Conservation (phyloP, 768 basidiomycete species). For the Boletus bicolor region DNA sequence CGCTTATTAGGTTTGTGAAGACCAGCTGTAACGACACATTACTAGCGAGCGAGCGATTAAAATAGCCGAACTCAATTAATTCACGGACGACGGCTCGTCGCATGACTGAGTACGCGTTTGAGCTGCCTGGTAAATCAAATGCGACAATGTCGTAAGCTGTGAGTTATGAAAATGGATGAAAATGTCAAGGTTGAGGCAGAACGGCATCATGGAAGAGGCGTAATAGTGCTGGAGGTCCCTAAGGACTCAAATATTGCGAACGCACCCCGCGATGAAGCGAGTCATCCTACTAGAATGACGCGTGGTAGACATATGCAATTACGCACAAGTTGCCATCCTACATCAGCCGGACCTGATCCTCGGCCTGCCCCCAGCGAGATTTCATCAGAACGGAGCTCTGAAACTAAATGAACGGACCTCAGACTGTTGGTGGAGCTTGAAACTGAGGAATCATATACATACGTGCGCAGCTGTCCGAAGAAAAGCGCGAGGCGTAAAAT, state of each 20-base stretch:
- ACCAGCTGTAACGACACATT: slow-evolving; percentile 26
- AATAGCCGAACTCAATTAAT: slow-evolving; percentile 36
- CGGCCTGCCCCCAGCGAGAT: slow-evolving; percentile 30
- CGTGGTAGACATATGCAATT: slow-evolving; percentile 27
- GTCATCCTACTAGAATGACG: slow-evolving; percentile 11
- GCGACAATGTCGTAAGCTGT: slow-evolving; percentile 25
- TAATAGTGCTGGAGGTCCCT: slow-evolving; percentile 25
- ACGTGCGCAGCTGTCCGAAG: slow-evolving; percentile 16
- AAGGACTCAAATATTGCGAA: too few species aligned
- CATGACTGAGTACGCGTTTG: slow-evolving; percentile 25
- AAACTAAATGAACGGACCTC: slow-evolving; percentile 29
- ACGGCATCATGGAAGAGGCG: slow-evolving; percentile 27
- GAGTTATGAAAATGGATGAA: slow-evolving; percentile 29
- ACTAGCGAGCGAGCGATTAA: slow-evolving; percentile 26
- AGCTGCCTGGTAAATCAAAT: slow-evolving; percentile 32
- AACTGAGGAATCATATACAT: slow-evolving; percentile 27
- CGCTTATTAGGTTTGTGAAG: slow-evolving; percentile 31
- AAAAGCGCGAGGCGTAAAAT: slow-evolving; percentile 20
- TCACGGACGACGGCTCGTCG: slow-evolving; percentile 26
- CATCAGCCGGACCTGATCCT: slow-evolving; percentile 32
- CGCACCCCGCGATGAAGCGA: slow-evolving; percentile 17
- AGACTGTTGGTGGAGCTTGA: slow-evolving; percentile 25
- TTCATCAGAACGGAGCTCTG: slow-evolving; percentile 31
- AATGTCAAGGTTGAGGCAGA: slow-evolving; percentile 22
- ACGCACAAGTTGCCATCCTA: slow-evolving; percentile 26